Percentiles rank a stretch among this genome's conserved stretches.
These are phyloP conservation scores for Centella asiatica DNA, from an alignment of 129 eudicot genomes.

Conservation along the genomic window DNA sequence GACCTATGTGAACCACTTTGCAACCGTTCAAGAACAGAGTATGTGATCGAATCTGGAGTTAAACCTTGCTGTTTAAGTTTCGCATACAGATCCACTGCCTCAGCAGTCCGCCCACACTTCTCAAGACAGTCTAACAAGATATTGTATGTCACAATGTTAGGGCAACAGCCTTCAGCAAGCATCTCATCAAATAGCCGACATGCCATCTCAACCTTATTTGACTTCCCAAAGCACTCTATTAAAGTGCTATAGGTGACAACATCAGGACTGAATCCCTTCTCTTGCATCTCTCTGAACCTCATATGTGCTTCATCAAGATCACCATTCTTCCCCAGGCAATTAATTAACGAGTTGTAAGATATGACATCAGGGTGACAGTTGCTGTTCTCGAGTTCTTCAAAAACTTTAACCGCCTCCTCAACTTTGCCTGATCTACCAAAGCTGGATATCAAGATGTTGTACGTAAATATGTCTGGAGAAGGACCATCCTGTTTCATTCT, in stretches of 20 bases:
- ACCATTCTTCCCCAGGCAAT: slow-evolving; percentile 85
- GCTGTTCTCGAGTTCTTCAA: slow-evolving; percentile 82
- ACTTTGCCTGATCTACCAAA: slow-evolving; percentile 79
- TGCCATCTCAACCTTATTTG: slow-evolving; percentile 92
- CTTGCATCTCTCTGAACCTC: slow-evolving; percentile 88
- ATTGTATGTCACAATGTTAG: slow-evolving; percentile 82
- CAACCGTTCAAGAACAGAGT: slow-evolving; percentile 74
- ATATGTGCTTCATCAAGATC: slow-evolving; percentile 95
- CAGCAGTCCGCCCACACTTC: slow-evolving; percentile 77
- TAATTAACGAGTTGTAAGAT: slow-evolving; percentile 82
- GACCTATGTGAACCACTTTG: slow-evolving; percentile 60
- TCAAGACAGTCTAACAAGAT: slow-evolving; percentile 83
- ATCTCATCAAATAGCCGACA: slow-evolving; percentile 73
- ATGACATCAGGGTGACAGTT: slow-evolving; percentile 64
- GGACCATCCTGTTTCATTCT: slow-evolving; percentile 83
- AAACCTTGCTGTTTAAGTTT: slow-evolving; percentile 81
- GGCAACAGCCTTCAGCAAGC: slow-evolving; percentile 73
- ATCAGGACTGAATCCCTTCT: slow-evolving; percentile 86
- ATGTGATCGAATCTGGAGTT: slow-evolving; percentile 75
- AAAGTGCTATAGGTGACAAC: slow-evolving; percentile 87
- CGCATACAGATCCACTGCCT: slow-evolving; percentile 83
- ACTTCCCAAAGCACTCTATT: slow-evolving; percentile 92
- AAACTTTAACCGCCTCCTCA: slow-evolving; percentile 61
- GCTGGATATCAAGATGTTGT: slow-evolving; percentile 77
- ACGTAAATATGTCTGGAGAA: slow-evolving; percentile 72